These are phyloP conservation scores for Cardamine occulta DNA, from an alignment of 345 rosid species.

Conservation along the genomic window DNA sequence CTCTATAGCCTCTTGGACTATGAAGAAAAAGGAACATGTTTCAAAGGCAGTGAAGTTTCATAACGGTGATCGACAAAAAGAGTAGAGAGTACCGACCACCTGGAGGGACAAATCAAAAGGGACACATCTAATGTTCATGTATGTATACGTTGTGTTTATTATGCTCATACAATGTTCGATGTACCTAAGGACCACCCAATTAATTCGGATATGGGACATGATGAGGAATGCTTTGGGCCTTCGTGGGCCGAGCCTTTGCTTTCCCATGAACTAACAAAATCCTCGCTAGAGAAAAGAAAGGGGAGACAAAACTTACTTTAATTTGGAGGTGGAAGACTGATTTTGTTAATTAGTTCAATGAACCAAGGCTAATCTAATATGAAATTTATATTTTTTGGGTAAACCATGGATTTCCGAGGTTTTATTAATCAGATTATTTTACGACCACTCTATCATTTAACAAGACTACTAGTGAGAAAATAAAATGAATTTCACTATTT, in stretches of 20 bases:
- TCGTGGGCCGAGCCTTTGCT: slow-evolving; percentile 10
- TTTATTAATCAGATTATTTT: not conserved
- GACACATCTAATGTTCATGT: slow-evolving; percentile 21
- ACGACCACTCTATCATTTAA: not conserved
- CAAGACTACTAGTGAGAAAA: not conserved
- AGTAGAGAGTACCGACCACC: slow-evolving; percentile 33
- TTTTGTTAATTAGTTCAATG: not conserved
- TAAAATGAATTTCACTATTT: not conserved
- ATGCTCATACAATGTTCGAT: not conserved
- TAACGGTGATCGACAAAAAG: slow-evolving; percentile 11
- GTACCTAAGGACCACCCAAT: not conserved
- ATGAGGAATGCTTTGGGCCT: slow-evolving; percentile 25
- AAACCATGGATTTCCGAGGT: not conserved
- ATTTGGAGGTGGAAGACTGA: not conserved
- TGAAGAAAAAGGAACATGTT: not conserved
- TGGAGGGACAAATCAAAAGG: slow-evolving; percentile 6
- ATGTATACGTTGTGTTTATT: not conserved
- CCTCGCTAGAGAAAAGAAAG: not conserved
- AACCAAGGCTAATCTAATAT: not conserved
- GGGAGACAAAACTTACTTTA: not conserved
- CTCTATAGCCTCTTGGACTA: not conserved
- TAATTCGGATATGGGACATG: not conserved
- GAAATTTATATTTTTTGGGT: not conserved
- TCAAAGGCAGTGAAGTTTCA: not conserved
- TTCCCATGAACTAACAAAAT: slow-evolving; percentile 1